Percentiles rank a stretch among this genome's conserved stretches.
Conservation (phyloP, 179 eudicot genomes). For the Beta macrorhiza region DNA sequence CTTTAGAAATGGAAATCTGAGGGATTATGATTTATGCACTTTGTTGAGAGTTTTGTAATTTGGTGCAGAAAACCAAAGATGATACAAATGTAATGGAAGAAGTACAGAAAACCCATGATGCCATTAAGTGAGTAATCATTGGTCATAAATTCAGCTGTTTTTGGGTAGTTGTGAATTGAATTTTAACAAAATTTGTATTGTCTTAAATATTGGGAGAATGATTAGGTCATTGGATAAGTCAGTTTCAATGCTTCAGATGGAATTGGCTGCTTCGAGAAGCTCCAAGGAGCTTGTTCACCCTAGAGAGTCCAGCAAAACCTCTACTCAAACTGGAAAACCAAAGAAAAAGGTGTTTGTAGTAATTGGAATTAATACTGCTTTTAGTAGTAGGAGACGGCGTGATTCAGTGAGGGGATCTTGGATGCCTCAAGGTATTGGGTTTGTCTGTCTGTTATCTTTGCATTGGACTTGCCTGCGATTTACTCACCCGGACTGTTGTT, state of each 20-base stretch:
- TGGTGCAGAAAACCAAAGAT: conserved; percentile 38
- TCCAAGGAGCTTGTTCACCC: conserved; percentile 44
- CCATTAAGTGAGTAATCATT: conserved; percentile 65
- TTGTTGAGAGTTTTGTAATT: conserved; percentile 7
- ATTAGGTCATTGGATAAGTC: conserved; percentile 79
- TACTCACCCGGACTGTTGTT: not conserved
- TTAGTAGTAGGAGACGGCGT: conserved; percentile 81
- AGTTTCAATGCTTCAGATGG: conserved; percentile 79
- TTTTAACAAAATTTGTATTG: conserved; percentile 11
- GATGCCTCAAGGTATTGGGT: conserved; percentile 80
- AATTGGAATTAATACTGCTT: conserved; percentile 84
- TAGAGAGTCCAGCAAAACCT: conserved; percentile 23
- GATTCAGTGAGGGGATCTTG: conserved; percentile 84
- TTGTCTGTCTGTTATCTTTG: conserved; percentile 1
- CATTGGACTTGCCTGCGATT: not conserved
- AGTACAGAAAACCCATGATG: conserved; percentile 74
- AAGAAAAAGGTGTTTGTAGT: conserved; percentile 73
- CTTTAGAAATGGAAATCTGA: conserved; percentile 8
- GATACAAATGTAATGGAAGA: conserved; percentile 74
- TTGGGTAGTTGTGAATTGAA: not conserved
- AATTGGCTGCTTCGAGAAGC: conserved; percentile 62
- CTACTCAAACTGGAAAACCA: conserved; percentile 31
- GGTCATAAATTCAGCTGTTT: not conserved
- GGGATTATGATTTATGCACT: not conserved
- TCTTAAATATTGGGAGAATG: conserved; percentile 24